Evolutionary conservation across 192 early-diverging fungal genomes (phyloP).

Genomic region (Mortierella alpina): DNA sequence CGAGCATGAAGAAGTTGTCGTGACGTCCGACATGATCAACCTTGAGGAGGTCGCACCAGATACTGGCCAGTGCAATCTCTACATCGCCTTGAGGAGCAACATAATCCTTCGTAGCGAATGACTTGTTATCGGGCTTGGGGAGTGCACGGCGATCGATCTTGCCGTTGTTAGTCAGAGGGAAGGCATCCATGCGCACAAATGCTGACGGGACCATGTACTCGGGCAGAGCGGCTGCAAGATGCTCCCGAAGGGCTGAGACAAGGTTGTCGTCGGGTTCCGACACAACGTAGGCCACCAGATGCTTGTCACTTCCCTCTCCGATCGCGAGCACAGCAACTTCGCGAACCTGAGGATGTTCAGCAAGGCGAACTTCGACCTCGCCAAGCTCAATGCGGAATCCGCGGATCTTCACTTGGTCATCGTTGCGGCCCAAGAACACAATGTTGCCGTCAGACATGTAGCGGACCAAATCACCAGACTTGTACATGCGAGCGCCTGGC

Average conservation of each 20-base stretch:
- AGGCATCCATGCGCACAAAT: slow-evolving; percentile 10
- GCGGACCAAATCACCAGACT: no score
- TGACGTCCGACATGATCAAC: background rate
- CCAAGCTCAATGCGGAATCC: slow-evolving; percentile 46
- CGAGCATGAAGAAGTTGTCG: slow-evolving; percentile 12
- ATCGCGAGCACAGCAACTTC: slow-evolving; percentile 34
- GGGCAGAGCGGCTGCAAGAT: slow-evolving; percentile 46
- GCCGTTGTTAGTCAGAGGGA: slow-evolving; percentile 28
- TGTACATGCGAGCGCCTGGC: no score
- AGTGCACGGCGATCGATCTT: slow-evolving; percentile 43
- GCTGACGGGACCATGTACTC: slow-evolving; percentile 68
- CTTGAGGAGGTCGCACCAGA: background rate
- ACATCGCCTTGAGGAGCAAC: slow-evolving; percentile 6
- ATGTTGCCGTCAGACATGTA: no score
- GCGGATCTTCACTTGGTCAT: slow-evolving; percentile 60
- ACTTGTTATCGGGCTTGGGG: background rate
- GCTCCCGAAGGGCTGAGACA: background rate
- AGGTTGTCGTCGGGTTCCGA: no score
- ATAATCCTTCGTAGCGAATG: background rate
- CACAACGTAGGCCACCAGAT: slow-evolving; percentile 65
- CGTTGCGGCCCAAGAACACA: no score
- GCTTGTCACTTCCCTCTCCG: slow-evolving; percentile 60
- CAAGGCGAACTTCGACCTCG: slow-evolving; percentile 31
- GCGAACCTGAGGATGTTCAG: slow-evolving; percentile 12
- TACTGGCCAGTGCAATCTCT: background rate